Evolutionary conservation across 2,329 filamentous ascomycete species (phyloP), one percentile per base, ranked within the genome.

Genomic region (Bisporella sp.): DNA sequence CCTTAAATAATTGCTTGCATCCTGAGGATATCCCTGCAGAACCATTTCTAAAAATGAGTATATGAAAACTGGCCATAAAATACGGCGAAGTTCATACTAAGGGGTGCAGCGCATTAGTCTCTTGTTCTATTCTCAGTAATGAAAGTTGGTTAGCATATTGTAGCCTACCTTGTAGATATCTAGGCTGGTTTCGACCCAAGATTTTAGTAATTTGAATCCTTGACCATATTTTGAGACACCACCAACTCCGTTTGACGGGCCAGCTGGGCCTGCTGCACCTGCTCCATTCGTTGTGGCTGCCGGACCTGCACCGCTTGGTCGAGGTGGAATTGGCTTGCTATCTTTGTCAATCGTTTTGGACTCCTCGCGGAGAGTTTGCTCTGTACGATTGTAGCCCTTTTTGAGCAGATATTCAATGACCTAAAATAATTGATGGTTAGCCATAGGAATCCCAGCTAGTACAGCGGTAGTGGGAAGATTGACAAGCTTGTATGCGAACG

Each of bases 381-480:
- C 93, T 1, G 93, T 97, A 29, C 87, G 80, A 48, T 84, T 90
- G 69, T 96, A 99, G 0, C 93, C 93, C 59, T 96, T 91, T 68
- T 99, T 99, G 2, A 90, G 81, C 1, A 99, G 76, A 67, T 99
- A 99, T 61, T 99, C 93, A 6, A 96, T 91, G 4, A 99, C 84
- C 83, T 87, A n/a, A 37, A 21, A 21, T 21, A 21, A 21, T 21
- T 21, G 21, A 21, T 21, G 21, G 21, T 21, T 21, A 21, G 21
- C 21, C 21, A 21, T 21, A 21, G 21, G 3, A 21, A 21, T 21
- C 21, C 21, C 21, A 21, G 21, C 21, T 21, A 21, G 21, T 21
- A 21, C 21, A 21, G 21, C 21, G 3, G 21, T 21, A 21, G 21
- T 21, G 21, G 21, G 21, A 21, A 21, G 21, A 21, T 21, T 21